A percentile compares a stretch with the other conserved stretches of the same genome.
phyloP scores from a whole-genome alignment of 2,329 filamentous ascomycete species.

The Fusarium solani-melongenae region DNA sequence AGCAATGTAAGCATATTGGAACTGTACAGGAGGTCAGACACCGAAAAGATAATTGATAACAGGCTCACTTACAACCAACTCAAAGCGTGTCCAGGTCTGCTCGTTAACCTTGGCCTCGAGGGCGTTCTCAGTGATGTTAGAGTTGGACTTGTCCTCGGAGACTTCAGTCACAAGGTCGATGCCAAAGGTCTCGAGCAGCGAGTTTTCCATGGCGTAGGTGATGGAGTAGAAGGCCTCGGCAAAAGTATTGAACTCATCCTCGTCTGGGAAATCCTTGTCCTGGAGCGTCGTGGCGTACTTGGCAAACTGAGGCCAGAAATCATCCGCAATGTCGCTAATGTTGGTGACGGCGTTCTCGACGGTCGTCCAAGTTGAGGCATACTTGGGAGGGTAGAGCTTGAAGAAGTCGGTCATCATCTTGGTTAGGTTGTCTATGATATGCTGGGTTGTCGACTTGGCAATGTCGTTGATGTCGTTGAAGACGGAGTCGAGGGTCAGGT shows the following conservation, averaged over 20 bases:
- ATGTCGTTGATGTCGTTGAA: constrained; percentile 21
- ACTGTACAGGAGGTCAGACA: constrained; percentile 36
- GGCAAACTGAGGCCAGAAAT: constrained; percentile 41
- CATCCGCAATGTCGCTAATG: constrained; percentile 42
- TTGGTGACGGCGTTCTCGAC: constrained; percentile 43
- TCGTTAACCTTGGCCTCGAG: constrained; percentile 40
- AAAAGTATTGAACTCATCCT: constrained; percentile 9
- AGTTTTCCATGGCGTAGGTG: constrained; percentile 42
- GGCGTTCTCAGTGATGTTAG: constrained; percentile 9
- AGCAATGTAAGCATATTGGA: constrained; percentile 49
- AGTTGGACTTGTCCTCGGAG: constrained; percentile 30
- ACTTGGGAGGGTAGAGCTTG: constrained; percentile 43
- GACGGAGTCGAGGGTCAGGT: constrained; percentile 23
- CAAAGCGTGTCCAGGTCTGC: constrained; percentile 41
- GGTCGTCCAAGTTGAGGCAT: constrained; percentile 25
- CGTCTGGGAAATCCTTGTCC: constrained; percentile 1
- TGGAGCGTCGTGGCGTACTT: constrained; percentile 14
- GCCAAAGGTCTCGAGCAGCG: constrained; percentile 45
- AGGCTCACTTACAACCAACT: constrained; percentile 45
- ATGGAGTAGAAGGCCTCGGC: constrained; percentile 14
- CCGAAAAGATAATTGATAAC: no score
- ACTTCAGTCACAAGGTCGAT: constrained; percentile 46
- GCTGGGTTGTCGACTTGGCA: constrained; percentile 33
- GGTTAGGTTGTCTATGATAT: constrained; percentile 27
- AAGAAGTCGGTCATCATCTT: constrained; percentile 38